Base-by-base conservation (phyloP, 176 grass and related monocot species). In the Luzula sylvatica region DNA sequence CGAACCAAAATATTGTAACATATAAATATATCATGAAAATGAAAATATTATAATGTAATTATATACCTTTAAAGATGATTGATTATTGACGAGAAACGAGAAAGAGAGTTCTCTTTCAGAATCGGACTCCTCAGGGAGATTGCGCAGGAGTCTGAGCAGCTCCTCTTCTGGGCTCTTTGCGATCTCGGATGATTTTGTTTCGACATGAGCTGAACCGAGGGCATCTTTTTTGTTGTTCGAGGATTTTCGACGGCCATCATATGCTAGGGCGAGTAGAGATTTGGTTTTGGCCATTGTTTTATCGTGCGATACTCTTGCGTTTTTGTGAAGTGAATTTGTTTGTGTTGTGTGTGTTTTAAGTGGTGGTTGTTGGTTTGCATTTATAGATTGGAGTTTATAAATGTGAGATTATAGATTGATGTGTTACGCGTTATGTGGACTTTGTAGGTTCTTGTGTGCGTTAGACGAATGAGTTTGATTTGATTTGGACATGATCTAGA, bases 91-190 rank as follows among this genome's bases (percentile, higher is more conserved):
- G 42, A 66, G 71, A 25, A 56, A 62, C 3, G 59, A 48, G 39
- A 74, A 53, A 1, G 71, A 74, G 18, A 74, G 71, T 65, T 74
- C 71, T 16, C 42, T 47, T 20, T 74, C 71, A 15, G 60, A 74
- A 16, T 64, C 59, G 0, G 42, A 49, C 29, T 64, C 59, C 13
- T 74, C 71, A 1, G 71, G 42, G 3, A 65, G 18, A 39, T 66
- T 55, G 13, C 42, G 51, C 49, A 74, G 27, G 2, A 58, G 52
- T 1, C 48, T 32, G 9, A 74, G 41, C 51, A 74, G 12, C 19
- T 74, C 52, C 9, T 74, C 19, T 8, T 6, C 19, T 8, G 7
- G 38, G 38, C 24, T 66, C 39, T 38, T 74, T 15, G 50, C 24
- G 4, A 41, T 27, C 21, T 66, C 38, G 0, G 43, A 26, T 27